Conservation (phyloP, 1,284 basidiomycete species). For the Taiwanofungus camphoratus region DNA sequence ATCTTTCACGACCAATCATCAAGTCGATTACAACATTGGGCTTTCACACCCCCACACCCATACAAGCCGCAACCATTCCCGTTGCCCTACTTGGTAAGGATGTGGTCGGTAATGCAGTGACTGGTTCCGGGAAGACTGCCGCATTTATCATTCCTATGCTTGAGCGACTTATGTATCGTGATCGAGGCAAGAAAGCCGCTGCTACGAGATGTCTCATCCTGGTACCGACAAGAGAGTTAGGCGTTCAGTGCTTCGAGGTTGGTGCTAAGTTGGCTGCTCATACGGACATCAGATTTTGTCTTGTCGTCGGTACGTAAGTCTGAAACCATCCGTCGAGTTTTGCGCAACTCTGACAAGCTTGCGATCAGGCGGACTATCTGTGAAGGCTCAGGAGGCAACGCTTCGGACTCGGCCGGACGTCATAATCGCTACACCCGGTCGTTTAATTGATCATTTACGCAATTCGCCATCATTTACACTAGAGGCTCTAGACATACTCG, state of each 20-base stretch:
- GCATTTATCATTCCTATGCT: conserved; percentile 94
- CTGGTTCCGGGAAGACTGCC: conserved; percentile 95
- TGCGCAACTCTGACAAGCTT: conserved; percentile 8
- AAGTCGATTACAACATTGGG: conserved; percentile 81
- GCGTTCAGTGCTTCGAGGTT: conserved; percentile 92
- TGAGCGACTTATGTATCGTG: conserved; percentile 86
- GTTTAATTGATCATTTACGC: conserved; percentile 93
- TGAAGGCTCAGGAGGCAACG: conserved; percentile 85
- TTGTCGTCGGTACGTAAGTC: conserved; percentile 75
- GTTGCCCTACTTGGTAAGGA: conserved; percentile 92
- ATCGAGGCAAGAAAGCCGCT: conserved; percentile 78
- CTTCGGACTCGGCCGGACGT: conserved; percentile 87
- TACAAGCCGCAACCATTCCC: conserved; percentile 90
- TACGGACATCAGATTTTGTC: conserved; percentile 84
- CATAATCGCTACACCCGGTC: conserved; percentile 92
- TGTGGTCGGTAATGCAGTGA: conserved; percentile 91
- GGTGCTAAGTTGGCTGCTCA: conserved; percentile 81
- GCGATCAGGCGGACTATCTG: conserved; percentile 74
- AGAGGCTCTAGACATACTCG: conserved; percentile 88
- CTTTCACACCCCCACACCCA: conserved; percentile 88
- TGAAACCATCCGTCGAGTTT: conserved; percentile 3
- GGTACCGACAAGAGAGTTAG: conserved; percentile 91
- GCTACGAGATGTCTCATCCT: conserved; percentile 94
- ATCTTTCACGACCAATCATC: conserved; percentile 84
- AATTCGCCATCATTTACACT: conserved; percentile 94